Percentiles rank a stretch among this genome's conserved stretches.
phyloP scores from a whole-genome alignment of 164 flowering plant genomes.

The Aristolochia fimbriata region DNA sequence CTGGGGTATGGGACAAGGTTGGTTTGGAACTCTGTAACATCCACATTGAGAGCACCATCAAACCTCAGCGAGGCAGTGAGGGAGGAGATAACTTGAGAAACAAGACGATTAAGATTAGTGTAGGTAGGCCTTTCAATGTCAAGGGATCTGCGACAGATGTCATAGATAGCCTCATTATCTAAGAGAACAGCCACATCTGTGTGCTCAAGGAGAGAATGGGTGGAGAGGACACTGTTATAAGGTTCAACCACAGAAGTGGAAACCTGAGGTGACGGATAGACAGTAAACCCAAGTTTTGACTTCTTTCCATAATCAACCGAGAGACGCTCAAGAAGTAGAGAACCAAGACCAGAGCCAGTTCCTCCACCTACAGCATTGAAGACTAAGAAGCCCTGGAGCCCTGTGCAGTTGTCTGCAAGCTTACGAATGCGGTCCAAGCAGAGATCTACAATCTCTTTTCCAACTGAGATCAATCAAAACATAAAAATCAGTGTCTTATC shows the following conservation, averaged over 20 bases:
- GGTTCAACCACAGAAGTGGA: constrained; percentile 1
- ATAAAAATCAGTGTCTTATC: not conserved
- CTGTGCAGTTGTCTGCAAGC: constrained; percentile 46
- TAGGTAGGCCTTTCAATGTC: constrained; percentile 48
- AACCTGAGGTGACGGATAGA: constrained; percentile 36
- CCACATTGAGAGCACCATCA: constrained; percentile 44
- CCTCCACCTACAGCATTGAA: constrained; percentile 1
- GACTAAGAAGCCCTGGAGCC: constrained; percentile 22
- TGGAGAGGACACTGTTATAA: too few relatives aligned
- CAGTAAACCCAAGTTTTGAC: constrained; percentile 39
- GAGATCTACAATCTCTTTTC: constrained; percentile 39
- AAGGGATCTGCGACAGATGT: constrained; percentile 40
- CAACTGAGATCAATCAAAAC: constrained; percentile 11
- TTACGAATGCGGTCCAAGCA: constrained; percentile 42
- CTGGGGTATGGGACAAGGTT: constrained; percentile 47
- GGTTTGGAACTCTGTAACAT: constrained; percentile 44
- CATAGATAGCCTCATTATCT: constrained; percentile 39
- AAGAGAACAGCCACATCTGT: constrained; percentile 15
- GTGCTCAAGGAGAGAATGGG: too few relatives aligned
- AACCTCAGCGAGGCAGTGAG: constrained; percentile 37
- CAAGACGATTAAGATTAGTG: constrained; percentile 39
- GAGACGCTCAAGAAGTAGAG: constrained; percentile 32
- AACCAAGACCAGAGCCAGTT: constrained; percentile 46
- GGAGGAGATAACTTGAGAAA: constrained; percentile 40
- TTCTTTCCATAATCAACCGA: constrained; percentile 47